A percentile compares a stretch with the other conserved stretches of the same genome.
Conservation (phyloP, 768 basidiomycete genomes). For the Ephemerocybe angulata region DNA sequence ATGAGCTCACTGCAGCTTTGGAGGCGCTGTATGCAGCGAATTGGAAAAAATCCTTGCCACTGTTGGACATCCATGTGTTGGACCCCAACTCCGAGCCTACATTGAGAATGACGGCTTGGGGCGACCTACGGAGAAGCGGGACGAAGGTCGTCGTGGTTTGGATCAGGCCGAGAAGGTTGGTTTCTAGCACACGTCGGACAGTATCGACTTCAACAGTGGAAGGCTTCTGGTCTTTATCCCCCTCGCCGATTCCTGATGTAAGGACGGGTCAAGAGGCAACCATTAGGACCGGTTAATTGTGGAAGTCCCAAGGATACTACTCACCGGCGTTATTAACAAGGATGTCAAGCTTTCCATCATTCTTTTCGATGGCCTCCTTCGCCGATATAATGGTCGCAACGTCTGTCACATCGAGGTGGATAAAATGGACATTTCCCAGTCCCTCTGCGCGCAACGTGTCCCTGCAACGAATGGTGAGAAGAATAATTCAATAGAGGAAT, state of each 20-base stretch:
- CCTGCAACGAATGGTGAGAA: conserved; percentile 12
- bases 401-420: conserved; percentile 40
- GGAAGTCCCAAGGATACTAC: conserved; percentile 12
- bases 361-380: conserved; percentile 31
- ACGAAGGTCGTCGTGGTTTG: conserved; percentile 40
- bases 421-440: conserved; percentile 26
- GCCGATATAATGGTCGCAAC: conserved; percentile 30
- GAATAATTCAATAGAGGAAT: neutral
- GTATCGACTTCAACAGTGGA: conserved; percentile 29
- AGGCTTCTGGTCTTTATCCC: conserved; percentile 33
- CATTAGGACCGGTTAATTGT: neutral
- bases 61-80: conserved; percentile 29
- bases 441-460: conserved; percentile 29
- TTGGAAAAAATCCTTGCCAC: conserved; percentile 30
- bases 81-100: conserved; percentile 47
- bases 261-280: neutral
- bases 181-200: conserved; percentile 36
- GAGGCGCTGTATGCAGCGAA: conserved; percentile 56
- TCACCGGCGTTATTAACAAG: conserved; percentile 45
- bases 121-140: conserved; percentile 36
- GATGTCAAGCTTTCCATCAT: conserved; percentile 40
- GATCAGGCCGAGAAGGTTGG: conserved; percentile 43
- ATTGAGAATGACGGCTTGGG: conserved; percentile 36
- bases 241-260: conserved; percentile 23
- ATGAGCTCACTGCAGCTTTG: conserved; percentile 65